Percentiles rank a stretch among this genome's conserved stretches.
These are phyloP conservation scores for Fibroporia radiculosa DNA, from an alignment of 768 basidiomycete genomes.

Conservation along the genomic window DNA sequence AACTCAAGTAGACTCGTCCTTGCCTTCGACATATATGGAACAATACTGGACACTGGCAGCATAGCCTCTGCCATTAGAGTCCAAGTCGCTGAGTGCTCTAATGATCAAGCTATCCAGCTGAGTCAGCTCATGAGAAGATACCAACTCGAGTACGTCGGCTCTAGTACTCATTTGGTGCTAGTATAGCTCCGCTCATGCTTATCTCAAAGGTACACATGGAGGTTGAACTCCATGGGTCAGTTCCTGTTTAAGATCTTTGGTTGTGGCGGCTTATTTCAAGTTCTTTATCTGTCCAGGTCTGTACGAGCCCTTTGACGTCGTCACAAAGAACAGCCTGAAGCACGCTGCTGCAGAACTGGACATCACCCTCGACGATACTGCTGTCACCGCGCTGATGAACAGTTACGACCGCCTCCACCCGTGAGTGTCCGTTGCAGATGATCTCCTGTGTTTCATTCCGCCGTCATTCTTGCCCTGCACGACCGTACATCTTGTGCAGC, in stretches of 20 bases:
- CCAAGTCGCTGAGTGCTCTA: not conserved
- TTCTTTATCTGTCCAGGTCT: conserved; percentile 9
- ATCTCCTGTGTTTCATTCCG: too few relatives aligned
- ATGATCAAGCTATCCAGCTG: conserved; percentile 9
- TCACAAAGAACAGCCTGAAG: conserved; percentile 18
- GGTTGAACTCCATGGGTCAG: conserved; percentile 17
- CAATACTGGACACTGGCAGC: conserved; percentile 20
- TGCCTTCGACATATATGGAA: conserved; percentile 27
- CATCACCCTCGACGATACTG: not conserved
- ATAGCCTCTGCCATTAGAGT: conserved; percentile 10
- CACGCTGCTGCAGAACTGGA: conserved; percentile 18
- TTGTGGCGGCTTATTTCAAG: not conserved
- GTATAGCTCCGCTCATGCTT: not conserved
- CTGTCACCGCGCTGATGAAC: conserved; percentile 13
- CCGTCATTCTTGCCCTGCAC: too few relatives aligned
- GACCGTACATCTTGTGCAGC: not conserved
- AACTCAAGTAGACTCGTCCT: conserved; percentile 11
- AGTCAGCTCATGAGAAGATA: conserved; percentile 18
- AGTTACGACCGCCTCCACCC: conserved; percentile 15
- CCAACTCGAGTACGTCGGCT: conserved; percentile 22
- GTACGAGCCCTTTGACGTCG: conserved; percentile 21
- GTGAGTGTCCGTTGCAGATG: conserved; percentile 8
- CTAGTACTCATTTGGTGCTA: not conserved
- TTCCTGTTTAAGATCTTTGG: not conserved
- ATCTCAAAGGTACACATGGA: conserved; percentile 23